Evolutionary conservation across 176 grass and related monocot genomes (phyloP), one percentile per base, ranked within the genome.

Genomic region (Aegilops tauschii): DNA sequence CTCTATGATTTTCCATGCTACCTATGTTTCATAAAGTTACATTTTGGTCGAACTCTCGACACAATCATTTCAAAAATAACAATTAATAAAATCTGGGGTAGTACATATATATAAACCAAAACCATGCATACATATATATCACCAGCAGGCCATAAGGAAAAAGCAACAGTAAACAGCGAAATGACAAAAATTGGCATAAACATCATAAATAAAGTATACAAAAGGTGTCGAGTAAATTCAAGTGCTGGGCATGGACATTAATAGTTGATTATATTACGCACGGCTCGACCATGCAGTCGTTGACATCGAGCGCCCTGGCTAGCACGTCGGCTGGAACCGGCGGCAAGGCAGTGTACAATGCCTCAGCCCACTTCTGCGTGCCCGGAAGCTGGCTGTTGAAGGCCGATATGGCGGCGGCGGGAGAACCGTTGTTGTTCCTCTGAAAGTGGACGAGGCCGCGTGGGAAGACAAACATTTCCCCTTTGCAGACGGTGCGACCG

Each of bases 341-440:
- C 49, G 92, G 90, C 65, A 62, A 27, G 2, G 94, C 69, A 3
- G 65, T 84, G 61, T 92, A 97, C 77, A 97, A 77, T 1, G 83
- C 76, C 9, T 63, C 8, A 16, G 90, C 85, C 14, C 90, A 63
- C 44, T 59, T 59, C 54, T 89, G 87, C 17, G 89, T 97, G 13
- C 94, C 94, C 0, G 59, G 90, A 10, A 97, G 62, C 85, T 97
- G 94, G 87, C 92, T 97, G 36, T 88, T 84, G 83, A 97, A 94
- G 0, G 92, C 92, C 1, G 90, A 54, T 13, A 97, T 62, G 4
- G 84, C 90, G 0, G 42, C 27, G 30, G 94, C 94, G 8, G 94
- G 85, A 8, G 30, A 0, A 9, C 37, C 2, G 3, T 59, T 59
- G n/a, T 64, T 64, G 32, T 70, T 70, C 18, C 6, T 21, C 34